These are phyloP conservation scores for Erodium maritimum DNA, from an alignment of 345 rosid genomes.

Conservation along the genomic window DNA sequence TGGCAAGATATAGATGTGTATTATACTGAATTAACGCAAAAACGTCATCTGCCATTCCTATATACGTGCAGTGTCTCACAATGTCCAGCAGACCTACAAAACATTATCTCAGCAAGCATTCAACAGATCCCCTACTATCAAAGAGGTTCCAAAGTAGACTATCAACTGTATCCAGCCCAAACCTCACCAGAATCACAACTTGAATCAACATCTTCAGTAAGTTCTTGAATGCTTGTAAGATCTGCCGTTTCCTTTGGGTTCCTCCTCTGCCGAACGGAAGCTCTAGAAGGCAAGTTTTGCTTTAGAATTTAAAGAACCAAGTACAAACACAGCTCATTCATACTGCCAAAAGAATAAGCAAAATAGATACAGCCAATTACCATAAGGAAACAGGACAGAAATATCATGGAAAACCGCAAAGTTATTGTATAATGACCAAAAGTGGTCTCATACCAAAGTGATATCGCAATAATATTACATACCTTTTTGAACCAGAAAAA, in stretches of 20 bases:
- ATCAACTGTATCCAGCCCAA: constrained; percentile 5
- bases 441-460: too few relatives aligned
- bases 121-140: constrained; percentile 2
- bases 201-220: constrained; percentile 48
- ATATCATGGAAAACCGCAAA: too few relatives aligned
- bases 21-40: constrained; percentile 80
- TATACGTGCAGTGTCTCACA: constrained; percentile 63
- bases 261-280: constrained; percentile 63
- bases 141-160: constrained; percentile 5
- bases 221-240: constrained; percentile 84
- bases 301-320: too few relatives aligned
- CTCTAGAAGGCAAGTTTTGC: too few relatives aligned
- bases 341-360: too few relatives aligned
- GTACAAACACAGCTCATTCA: too few relatives aligned
- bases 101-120: constrained; percentile 9
- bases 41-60: constrained; percentile 95
- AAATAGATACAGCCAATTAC: too few relatives aligned
- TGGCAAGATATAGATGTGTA: constrained; percentile 79
- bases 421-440: too few relatives aligned
- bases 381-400: too few relatives aligned
- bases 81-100: constrained; percentile 65
- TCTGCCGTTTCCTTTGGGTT: constrained; percentile 86
- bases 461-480: too few relatives aligned
- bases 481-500: too few relatives aligned
- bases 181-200: constrained; percentile 55